A percentile compares a stretch with the other conserved stretches of the same genome.
Conservation (phyloP, 805 yeast species). For the Sugiyamaella floridensis region DNA sequence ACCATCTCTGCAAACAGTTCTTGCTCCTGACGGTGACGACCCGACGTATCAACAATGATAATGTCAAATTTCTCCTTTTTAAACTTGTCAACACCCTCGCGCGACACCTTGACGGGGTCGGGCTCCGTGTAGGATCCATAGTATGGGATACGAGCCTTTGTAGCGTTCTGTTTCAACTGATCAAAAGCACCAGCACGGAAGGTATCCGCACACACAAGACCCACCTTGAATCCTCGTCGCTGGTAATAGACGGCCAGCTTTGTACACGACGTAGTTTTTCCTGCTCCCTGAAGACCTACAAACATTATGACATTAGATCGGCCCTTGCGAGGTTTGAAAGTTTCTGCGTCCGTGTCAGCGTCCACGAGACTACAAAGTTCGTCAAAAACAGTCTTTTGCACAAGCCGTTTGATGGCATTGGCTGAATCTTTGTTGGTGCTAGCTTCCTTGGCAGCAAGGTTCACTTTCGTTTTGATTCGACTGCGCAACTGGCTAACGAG, state of each 20-base stretch:
- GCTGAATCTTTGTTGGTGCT: conserved; percentile 50
- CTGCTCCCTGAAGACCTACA: conserved; percentile 98
- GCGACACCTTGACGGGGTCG: conserved; percentile 88
- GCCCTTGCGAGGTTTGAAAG: conserved; percentile 83
- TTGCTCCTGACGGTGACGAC: conserved; percentile 93
- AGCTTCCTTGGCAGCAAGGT: conserved; percentile 39
- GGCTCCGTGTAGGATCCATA: conserved; percentile 94
- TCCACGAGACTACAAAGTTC: conserved; percentile 85
- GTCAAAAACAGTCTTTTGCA: conserved; percentile 90
- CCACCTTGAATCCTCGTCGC: conserved; percentile 88
- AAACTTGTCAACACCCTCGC: conserved; percentile 86
- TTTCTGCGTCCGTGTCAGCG: conserved; percentile 38
- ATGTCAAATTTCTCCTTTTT: conserved; percentile 86
- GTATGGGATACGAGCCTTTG: conserved; percentile 88
- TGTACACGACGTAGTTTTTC: conserved; percentile 97
- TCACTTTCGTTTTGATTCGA: conserved; percentile 55
- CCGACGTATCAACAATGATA: conserved; percentile 94
- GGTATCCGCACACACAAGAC: conserved; percentile 97
- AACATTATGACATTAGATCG: conserved; percentile 81
- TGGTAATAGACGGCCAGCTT: conserved; percentile 92
- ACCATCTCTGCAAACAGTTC: conserved; percentile 91
- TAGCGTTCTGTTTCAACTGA: conserved; percentile 95
- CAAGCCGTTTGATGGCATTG: conserved; percentile 67
- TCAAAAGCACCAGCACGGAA: conserved; percentile 99
- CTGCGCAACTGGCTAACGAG: conserved; percentile 73